phyloP scores from a whole-genome alignment of 306 rosid species.

The Rubus parviflorus region DNA sequence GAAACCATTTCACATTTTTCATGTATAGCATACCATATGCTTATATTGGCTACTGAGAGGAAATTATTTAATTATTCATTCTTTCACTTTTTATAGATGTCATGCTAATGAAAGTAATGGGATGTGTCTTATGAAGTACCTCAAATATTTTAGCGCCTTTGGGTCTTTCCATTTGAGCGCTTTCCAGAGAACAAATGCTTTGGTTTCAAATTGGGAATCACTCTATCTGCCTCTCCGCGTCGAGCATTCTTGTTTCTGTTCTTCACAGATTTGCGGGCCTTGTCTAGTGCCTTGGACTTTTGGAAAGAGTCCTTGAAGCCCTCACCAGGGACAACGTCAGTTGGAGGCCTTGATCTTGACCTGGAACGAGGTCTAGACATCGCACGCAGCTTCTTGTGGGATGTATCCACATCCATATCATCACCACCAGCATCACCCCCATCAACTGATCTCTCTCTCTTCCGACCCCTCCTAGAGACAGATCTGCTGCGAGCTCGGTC shows the following conservation, averaged over 20 bases:
- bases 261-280: neutral
- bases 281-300: conserved; percentile 8
- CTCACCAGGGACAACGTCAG: conserved; percentile 9
- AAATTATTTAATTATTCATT: too few relatives aligned
- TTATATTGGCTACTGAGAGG: too few relatives aligned
- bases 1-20: too few relatives aligned
- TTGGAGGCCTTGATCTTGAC: conserved; percentile 5
- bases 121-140: neutral
- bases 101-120: too few relatives aligned
- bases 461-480: neutral
- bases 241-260: conserved; percentile 4
- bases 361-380: neutral
- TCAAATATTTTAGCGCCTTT: neutral
- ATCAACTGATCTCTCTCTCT: conserved; percentile 2
- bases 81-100: too few relatives aligned
- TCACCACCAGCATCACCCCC: neutral
- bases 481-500: conserved; percentile 5
- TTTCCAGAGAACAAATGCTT: conserved; percentile 11
- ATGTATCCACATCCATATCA: neutral
- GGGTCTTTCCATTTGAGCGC: conserved; percentile 7
- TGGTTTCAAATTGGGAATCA: conserved; percentile 4
- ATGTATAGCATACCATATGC: too few relatives aligned
- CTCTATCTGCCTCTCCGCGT: neutral
- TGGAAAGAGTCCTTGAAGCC: conserved; percentile 2
- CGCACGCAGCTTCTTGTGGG: neutral